Evolutionary conservation across 1,284 basidiomycete species (phyloP).

Genomic region (Papiliotrema laurentii): DNA sequence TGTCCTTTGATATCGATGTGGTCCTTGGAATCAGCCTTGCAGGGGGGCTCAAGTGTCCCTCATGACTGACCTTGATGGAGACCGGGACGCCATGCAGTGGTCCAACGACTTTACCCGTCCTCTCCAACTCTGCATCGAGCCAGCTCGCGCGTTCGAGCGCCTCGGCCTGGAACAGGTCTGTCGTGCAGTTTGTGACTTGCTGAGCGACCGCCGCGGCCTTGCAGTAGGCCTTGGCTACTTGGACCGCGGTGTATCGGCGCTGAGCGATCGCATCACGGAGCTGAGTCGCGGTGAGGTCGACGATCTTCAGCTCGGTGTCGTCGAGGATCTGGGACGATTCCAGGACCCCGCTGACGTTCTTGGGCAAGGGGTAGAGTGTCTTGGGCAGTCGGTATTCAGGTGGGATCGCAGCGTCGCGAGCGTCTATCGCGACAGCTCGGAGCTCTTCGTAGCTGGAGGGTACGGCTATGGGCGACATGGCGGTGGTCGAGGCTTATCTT

Average conservation of each 20-base stretch:
- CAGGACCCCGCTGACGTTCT: not conserved
- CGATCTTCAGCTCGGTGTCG: conserved; percentile 23
- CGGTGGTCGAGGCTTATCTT: too few species aligned
- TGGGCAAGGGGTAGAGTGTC: not conserved
- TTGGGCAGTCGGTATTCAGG: conserved; percentile 9
- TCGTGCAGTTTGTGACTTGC: conserved; percentile 59
- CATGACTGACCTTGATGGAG: conserved; percentile 53
- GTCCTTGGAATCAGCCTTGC: not conserved
- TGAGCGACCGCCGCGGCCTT: conserved; percentile 26
- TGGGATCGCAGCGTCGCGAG: conserved; percentile 12
- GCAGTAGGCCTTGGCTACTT: conserved; percentile 26
- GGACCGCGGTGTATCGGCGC: conserved; percentile 19
- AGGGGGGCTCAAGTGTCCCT: conserved; percentile 2
- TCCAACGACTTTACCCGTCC: conserved; percentile 52
- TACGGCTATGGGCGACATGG: not conserved
- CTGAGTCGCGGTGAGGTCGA: conserved; percentile 29
- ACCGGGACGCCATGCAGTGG: conserved; percentile 62
- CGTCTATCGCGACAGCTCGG: conserved; percentile 1
- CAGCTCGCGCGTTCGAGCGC: conserved; percentile 57
- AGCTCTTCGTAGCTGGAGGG: not conserved
- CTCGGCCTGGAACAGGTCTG: conserved; percentile 60
- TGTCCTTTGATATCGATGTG: not conserved
- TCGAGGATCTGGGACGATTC: not conserved
- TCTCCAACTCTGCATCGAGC: conserved; percentile 57
- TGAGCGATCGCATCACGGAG: conserved; percentile 33